Evolutionary conservation across 805 yeast species (phyloP).

Genomic region (Saturnispora bothae): DNA sequence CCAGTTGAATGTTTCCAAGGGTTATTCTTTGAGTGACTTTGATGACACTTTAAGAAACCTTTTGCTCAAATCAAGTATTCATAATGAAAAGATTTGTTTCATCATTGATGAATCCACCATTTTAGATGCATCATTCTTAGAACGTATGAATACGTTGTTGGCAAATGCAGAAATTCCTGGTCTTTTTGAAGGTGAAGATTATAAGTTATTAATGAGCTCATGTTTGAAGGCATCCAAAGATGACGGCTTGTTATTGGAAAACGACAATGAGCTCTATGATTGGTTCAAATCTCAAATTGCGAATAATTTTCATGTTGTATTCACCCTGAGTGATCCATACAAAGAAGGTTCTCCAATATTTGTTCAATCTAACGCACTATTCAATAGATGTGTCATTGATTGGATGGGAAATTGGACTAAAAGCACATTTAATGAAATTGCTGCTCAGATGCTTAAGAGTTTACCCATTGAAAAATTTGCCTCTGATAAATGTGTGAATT

Average conservation of each 20-base stretch:
- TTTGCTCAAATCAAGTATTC: slow-evolving; percentile 38
- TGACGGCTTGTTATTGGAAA: slow-evolving; percentile 54
- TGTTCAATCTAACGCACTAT: slow-evolving; percentile 75
- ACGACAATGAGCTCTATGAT: slow-evolving; percentile 54
- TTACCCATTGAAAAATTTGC: slow-evolving; percentile 45
- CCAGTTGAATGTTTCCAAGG: slow-evolving; percentile 46
- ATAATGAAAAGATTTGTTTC: slow-evolving; percentile 57
- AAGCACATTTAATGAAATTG: slow-evolving; percentile 40
- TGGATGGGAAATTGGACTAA: slow-evolving; percentile 84
- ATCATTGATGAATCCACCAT: slow-evolving; percentile 75
- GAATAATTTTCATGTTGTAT: slow-evolving; percentile 69
- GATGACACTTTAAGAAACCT: slow-evolving; percentile 51
- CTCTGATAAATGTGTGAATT: neutral
- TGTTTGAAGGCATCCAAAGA: slow-evolving; percentile 48
- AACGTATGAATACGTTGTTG: slow-evolving; percentile 83
- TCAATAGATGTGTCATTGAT: slow-evolving; percentile 78
- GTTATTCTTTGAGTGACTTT: slow-evolving; percentile 52
- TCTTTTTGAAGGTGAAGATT: slow-evolving; percentile 68
- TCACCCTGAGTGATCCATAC: slow-evolving; percentile 54
- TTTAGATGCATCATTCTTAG: slow-evolving; percentile 67
- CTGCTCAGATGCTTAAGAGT: slow-evolving; percentile 19
- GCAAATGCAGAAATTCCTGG: slow-evolving; percentile 94
- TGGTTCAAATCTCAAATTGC: slow-evolving; percentile 71
- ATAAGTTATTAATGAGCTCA: slow-evolving; percentile 36
- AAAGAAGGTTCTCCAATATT: slow-evolving; percentile 31